Percentiles rank a stretch among this genome's conserved stretches.
Conservation (phyloP, 2,329 filamentous ascomycete genomes). For the Scortechinia acanthostroma region DNA sequence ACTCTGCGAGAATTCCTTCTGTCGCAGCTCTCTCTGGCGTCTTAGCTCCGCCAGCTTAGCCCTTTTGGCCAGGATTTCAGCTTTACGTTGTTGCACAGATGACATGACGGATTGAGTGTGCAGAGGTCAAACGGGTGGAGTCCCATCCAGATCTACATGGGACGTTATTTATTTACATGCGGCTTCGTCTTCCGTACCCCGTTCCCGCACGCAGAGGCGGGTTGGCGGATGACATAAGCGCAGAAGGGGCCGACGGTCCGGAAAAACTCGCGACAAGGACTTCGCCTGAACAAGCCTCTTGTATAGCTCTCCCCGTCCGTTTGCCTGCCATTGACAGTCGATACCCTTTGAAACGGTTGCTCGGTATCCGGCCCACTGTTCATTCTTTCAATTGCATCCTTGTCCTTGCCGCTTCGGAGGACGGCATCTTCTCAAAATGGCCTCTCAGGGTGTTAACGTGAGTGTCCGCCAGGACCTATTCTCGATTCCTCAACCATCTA, state of each 20-base stretch:
- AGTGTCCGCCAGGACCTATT: not conserved
- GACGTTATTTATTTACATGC: not conserved
- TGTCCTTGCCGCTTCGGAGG: not conserved
- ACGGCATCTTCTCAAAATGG: not conserved
- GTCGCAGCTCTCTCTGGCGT: constrained; percentile 77
- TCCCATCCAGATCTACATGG: not conserved
- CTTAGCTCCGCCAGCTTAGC: constrained; percentile 95
- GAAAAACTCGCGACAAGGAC: constrained; percentile 1
- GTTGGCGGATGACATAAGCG: constrained; percentile 2
- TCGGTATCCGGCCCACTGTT: not conserved
- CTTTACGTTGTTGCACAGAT: constrained; percentile 72
- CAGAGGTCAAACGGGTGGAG: too few relatives aligned
- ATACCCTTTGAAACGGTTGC: not conserved
- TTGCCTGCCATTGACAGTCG: not conserved
- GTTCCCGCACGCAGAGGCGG: not conserved
- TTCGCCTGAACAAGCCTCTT: not conserved
- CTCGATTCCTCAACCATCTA: constrained; percentile 5
- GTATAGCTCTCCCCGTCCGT: not conserved
- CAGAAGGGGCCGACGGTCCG: not conserved
- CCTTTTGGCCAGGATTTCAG: constrained; percentile 94
- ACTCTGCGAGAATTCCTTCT: constrained; percentile 65
- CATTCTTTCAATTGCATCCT: not conserved
- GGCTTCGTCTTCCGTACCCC: too few relatives aligned
- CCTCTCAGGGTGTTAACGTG: constrained; percentile 1
- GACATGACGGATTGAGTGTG: not conserved